Base-by-base conservation (phyloP, 257 asterid genomes). In the Knoxia roxburghii region DNA sequence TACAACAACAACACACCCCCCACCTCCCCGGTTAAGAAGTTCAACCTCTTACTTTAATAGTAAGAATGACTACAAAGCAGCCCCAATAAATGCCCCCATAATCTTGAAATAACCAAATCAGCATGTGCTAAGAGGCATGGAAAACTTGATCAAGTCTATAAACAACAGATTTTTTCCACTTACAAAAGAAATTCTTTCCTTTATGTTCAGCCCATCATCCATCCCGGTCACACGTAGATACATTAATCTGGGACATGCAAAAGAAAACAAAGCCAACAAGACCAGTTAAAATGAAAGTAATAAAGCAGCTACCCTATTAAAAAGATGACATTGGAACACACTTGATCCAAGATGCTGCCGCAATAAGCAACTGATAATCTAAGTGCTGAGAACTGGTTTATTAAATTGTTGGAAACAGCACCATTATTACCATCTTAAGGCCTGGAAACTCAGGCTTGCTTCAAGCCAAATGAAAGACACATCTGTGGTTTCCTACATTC, bases 161-260 rank as follows among this genome's bases (percentile, higher is more conserved):
- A 32, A 69, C 60, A 48, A 21, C 0, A 60, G 52, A 64, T 15
- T 41, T 29, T 3, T 69, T n/a, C n/a, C 66, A 67, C 99, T 84
- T 78, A 93, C 99, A 86, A 86, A 80, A 35, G 92, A 82, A 68
- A 85, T 77, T 81, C 97, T 85, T 71, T 93, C 96, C 77, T 88
- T 93, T 71, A 85, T 77, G 75, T 81, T 84, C 76, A 88, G 74
- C 68, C 96, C 96, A 72, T 86, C 97, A 66, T 86, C 96, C 97
- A 90, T 93, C 71, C 99, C 99, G 33, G 95, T 76, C 67, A 93
- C 95, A 67, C 82, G 90, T 68, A 93, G 88, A 77, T 90, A 90
- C 89, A 84, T 85, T 68, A 93, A 73, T 72, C 98, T 89, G 96
- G 67, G 59, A 39, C 23, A 30, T 4, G 9, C 41, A 37, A 37